Conservation (phyloP, 2,329 filamentous ascomycete species). For the Diplodia corticola region DNA sequence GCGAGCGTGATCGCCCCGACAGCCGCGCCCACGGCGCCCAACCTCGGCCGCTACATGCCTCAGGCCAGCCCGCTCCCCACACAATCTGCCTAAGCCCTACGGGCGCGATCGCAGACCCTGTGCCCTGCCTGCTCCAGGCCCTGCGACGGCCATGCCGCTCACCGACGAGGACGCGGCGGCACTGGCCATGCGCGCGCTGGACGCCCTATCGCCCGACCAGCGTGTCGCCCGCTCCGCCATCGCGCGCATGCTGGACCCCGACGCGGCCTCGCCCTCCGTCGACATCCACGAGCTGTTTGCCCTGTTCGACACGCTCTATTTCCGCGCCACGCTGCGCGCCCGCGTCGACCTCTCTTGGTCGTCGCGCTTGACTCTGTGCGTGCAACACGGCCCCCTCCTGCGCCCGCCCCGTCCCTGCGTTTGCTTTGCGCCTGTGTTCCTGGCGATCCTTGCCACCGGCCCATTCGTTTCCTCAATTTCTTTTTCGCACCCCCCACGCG, state of each 20-base stretch:
- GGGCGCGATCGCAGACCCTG: not conserved
- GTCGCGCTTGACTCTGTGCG: slow-evolving; percentile 44
- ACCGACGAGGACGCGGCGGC: slow-evolving; percentile 46
- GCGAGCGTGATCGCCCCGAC: not conserved
- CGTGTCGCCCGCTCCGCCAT: slow-evolving; percentile 36
- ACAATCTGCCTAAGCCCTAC: slow-evolving; percentile 19
- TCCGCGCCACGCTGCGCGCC: slow-evolving; percentile 41
- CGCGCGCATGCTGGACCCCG: slow-evolving; percentile 38
- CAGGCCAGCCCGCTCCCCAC: not conserved
- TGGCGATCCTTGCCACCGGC: slow-evolving; percentile 16
- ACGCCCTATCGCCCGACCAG: slow-evolving; percentile 37
- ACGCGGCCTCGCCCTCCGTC: slow-evolving; percentile 40
- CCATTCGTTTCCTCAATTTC: slow-evolving; percentile 12
- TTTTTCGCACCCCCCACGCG: slow-evolving; percentile 1
- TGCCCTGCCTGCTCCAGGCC: not conserved
- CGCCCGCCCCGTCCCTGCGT: not conserved
- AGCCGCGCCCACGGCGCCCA: not conserved
- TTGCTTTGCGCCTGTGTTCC: slow-evolving; percentile 13
- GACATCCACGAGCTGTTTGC: slow-evolving; percentile 44
- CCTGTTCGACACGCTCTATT: slow-evolving; percentile 46
- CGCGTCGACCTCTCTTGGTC: slow-evolving; percentile 49
- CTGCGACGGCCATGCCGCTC: slow-evolving; percentile 34
- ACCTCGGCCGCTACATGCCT: not conserved
- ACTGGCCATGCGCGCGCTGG: slow-evolving; percentile 38
- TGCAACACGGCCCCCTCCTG: slow-evolving; percentile 1